These are phyloP conservation scores for Gynandropsis gynandra DNA, from an alignment of 345 rosid genomes.

Conservation along the genomic window DNA sequence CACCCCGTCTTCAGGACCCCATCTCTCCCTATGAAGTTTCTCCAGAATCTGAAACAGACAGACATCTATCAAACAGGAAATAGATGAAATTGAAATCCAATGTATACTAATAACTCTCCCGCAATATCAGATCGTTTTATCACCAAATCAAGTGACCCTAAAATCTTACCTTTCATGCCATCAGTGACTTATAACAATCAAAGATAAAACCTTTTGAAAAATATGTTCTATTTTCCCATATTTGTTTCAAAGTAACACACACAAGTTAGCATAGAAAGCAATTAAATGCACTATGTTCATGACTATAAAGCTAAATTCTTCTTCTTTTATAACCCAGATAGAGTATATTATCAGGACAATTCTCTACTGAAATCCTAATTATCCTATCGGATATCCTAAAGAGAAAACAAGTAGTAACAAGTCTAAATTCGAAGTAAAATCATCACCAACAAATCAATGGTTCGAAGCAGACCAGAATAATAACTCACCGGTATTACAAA, in stretches of 20 bases:
- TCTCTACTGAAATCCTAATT: background rate
- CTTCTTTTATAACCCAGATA: background rate
- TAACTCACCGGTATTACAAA: conserved; percentile 77
- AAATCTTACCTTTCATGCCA: too few species aligned
- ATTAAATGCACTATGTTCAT: too few species aligned
- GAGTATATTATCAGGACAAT: background rate
- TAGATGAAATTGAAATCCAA: background rate
- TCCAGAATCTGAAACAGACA: conserved; percentile 53
- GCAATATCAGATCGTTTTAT: too few species aligned
- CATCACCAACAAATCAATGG: background rate
- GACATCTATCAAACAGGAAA: background rate
- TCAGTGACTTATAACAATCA: too few species aligned
- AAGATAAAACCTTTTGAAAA: too few species aligned
- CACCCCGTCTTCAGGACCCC: conserved; percentile 89
- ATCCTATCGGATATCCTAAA: background rate
- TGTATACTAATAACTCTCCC: background rate
- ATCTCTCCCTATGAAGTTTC: conserved; percentile 69
- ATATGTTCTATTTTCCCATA: too few species aligned
- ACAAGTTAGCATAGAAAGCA: background rate
- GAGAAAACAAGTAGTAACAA: background rate
- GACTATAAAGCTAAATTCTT: too few species aligned
- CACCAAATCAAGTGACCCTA: too few species aligned
- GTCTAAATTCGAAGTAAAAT: background rate
- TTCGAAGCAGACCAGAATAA: background rate
- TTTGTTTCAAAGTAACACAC: too few species aligned